Base-by-base conservation (phyloP, 2,329 filamentous ascomycete species). In the Colletotrichum camelliae region DNA sequence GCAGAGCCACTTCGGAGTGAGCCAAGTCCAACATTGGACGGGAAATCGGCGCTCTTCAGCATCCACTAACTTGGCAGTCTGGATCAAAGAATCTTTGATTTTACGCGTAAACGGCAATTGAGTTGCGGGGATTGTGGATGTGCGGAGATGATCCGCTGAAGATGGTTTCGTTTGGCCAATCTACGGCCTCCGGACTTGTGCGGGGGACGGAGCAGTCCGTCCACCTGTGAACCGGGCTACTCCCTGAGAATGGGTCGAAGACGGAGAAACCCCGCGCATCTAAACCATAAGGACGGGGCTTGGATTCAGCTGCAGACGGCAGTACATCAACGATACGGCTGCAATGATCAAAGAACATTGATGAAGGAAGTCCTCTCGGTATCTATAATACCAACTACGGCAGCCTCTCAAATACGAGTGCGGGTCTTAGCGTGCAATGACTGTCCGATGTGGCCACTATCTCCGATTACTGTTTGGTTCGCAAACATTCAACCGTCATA, bases 141-240 rank as follows among this genome's bases (percentile, higher is more conserved):
- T 21, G 57, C 67, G 67, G 67, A 70, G 57, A 52, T 62, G 57
- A 35, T 62, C 67, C 57, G 67, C 35, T 68, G 21, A 31, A 58
- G 8, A 58, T 35, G 7, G 3, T 37, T 39, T 15, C 13, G 2
- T 35, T 15, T n/a, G 29, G n/a, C 61, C 69, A 33, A 10, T 62
- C 62, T 16, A 86, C 76, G 37, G 79, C 80, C n/a, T 35, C 24
- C 65, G 64, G 33, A 5, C 33, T 27, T n/a, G 24, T 29, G 16
- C 57, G 24, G 55, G 35, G 35, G 7, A 33, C 35, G 67, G 55
- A 69, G 55, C 12, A 21, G 43, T 31, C 55, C 33, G 66, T 15
- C 2, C 7, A 8, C 9, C 13, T 5, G 27, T 4, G 7, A 48
- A 2, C 58, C 31, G 58, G 58, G 31, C 2, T 21, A 31, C 43